These are phyloP conservation scores for Lentinula detonsa DNA, from an alignment of 768 basidiomycete species.

Conservation along the genomic window DNA sequence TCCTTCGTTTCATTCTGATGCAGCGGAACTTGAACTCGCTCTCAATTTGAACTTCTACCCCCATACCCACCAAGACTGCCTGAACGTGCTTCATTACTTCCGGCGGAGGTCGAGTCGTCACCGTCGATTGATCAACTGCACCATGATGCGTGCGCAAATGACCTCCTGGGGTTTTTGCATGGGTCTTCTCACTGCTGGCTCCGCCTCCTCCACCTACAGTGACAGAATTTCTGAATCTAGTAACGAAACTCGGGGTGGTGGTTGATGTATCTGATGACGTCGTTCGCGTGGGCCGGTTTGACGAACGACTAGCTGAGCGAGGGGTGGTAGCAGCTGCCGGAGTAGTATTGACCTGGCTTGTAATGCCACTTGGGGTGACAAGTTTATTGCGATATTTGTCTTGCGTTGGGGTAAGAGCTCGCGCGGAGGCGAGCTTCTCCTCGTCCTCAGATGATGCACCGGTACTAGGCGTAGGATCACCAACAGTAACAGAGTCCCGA, in stretches of 20 bases:
- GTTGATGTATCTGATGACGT: constrained; percentile 40
- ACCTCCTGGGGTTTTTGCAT: constrained; percentile 30
- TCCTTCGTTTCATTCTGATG: constrained; percentile 71
- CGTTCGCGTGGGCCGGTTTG: constrained; percentile 35
- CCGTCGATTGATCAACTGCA: constrained; percentile 83
- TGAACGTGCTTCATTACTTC: constrained; percentile 86
- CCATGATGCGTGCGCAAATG: constrained; percentile 84
- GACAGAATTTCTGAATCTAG: constrained; percentile 44
- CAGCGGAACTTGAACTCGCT: constrained; percentile 90
- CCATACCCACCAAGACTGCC: constrained; percentile 80
- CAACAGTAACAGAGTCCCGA: constrained; percentile 27
- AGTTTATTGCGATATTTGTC: constrained; percentile 22
- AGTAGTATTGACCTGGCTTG: constrained; percentile 19
- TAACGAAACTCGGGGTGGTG: constrained; percentile 37
- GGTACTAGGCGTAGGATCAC: neutral
- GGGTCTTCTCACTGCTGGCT: constrained; percentile 18
- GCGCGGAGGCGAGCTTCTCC: constrained; percentile 8
- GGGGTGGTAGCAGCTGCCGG: neutral
- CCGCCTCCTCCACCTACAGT: constrained; percentile 29
- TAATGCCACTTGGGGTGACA: constrained; percentile 25
- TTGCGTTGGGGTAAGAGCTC: constrained; percentile 22
- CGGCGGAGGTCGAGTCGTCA: constrained; percentile 78
- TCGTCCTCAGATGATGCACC: constrained; percentile 9
- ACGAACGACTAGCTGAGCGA: constrained; percentile 12
- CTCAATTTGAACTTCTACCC: constrained; percentile 82